Evolutionary conservation across 2,329 filamentous ascomycete genomes (phyloP).

Genomic region (Aspergillus clavatus): DNA sequence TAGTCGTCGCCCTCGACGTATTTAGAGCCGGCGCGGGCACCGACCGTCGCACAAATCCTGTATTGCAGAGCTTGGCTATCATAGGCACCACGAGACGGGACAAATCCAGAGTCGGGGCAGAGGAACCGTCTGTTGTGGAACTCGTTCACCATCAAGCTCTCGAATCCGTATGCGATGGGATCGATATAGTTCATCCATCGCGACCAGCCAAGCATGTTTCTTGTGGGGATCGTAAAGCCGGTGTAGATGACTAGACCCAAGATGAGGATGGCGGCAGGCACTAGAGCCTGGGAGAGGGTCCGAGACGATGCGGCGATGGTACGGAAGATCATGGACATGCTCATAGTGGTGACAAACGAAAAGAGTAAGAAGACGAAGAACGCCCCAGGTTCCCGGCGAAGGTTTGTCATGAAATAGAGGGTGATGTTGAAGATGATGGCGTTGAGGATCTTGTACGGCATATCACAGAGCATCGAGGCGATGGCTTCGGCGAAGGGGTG

Average conservation of each 20-base stretch:
- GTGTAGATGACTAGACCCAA: slow-evolving; percentile 46
- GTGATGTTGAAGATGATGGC: slow-evolving; percentile 70
- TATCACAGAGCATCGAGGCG: slow-evolving; percentile 77
- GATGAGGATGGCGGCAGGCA: slow-evolving; percentile 50
- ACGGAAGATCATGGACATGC: slow-evolving; percentile 84
- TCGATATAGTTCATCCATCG: slow-evolving; percentile 80
- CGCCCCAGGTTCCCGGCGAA: slow-evolving; percentile 65
- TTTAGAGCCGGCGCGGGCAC: slow-evolving; percentile 50
- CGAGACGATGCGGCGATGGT: slow-evolving; percentile 72
- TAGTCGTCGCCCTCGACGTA: slow-evolving; percentile 58
- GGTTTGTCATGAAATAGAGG: slow-evolving; percentile 82
- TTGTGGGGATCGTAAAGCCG: slow-evolving; percentile 42
- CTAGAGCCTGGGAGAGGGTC: slow-evolving; percentile 56
- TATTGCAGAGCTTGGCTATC: slow-evolving; percentile 27
- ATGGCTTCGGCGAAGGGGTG: slow-evolving; percentile 86
- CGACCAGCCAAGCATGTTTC: slow-evolving; percentile 72
- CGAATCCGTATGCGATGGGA: slow-evolving; percentile 74
- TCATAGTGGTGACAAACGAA: slow-evolving; percentile 65
- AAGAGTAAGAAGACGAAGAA: slow-evolving; percentile 86
- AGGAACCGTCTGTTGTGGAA: slow-evolving; percentile 61
- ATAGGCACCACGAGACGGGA: slow-evolving; percentile 43
- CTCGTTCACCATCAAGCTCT: slow-evolving; percentile 77
- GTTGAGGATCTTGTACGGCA: slow-evolving; percentile 78
- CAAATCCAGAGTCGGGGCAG: slow-evolving; percentile 36
- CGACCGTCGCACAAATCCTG: slow-evolving; percentile 56